Evolutionary conservation across 139 green algal species (phyloP).

Genomic region (Tetraselmis chui): DNA sequence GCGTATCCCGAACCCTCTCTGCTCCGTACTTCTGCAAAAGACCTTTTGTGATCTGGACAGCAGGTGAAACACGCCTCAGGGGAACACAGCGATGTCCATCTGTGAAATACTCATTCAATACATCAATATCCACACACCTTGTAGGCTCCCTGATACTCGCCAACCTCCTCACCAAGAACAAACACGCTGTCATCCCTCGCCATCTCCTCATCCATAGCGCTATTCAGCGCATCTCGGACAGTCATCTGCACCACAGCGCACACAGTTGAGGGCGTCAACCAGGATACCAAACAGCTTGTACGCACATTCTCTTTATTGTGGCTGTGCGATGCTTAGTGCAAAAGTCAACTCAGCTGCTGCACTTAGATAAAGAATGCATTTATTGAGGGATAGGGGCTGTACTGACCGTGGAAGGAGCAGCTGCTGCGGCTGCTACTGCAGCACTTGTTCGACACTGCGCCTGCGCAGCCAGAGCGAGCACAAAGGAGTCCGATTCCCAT

Average conservation of each 20-base stretch:
- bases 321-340: too few relatives aligned
- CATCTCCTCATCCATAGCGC: conserved; percentile 96
- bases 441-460: not conserved
- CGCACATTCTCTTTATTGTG: too few relatives aligned
- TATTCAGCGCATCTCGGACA: conserved; percentile 94
- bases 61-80: too few relatives aligned
- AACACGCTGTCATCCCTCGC: conserved; percentile 87
- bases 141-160: conserved; percentile 95
- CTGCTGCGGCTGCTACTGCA: not conserved
- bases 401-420: not conserved
- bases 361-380: not conserved
- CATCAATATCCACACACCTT: conserved; percentile 67
- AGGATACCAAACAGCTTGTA: too few relatives aligned
- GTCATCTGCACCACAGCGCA: conserved; percentile 68
- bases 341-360: too few relatives aligned
- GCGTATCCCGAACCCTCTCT: conserved; percentile 91
- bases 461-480: not conserved
- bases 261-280: not conserved
- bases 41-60: conserved; percentile 84
- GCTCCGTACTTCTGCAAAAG: conserved; percentile 93
- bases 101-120: too few relatives aligned
- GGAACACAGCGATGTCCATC: too few relatives aligned
- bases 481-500: too few relatives aligned
- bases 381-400: not conserved
- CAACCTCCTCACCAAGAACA: conserved; percentile 95